Evolutionary conservation across 78 protist species (phyloP), one percentile per base, ranked within the genome.

Genomic region (Capsaspora owczarzaki): DNA sequence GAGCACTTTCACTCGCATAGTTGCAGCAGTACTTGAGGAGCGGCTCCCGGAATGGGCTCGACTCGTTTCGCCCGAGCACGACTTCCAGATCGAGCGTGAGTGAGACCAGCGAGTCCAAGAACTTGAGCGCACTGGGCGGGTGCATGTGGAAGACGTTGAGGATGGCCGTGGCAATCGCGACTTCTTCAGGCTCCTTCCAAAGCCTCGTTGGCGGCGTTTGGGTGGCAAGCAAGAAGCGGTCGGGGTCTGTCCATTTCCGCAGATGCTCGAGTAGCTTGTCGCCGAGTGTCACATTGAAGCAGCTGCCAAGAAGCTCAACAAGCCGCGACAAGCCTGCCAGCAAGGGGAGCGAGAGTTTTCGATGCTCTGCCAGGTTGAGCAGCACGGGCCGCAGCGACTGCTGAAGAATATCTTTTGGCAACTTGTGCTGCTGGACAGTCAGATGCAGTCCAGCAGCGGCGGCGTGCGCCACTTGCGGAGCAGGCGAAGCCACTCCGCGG

Each of bases 261-360:
- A 61, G n/a, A 16, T 61, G 69, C 12, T 61, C 69, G 69, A 61
- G 69, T 20, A 61, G 8, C 31, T 61, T 61, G 37, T 89, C 94
- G n/a, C 95, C 97, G 3, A 94, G 87, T 37, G 86, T 90, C 22
- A 81, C 92, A 66, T 92, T 93, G 90, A 95, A 95, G 75, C 87
- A 89, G 51, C 40, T 82, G 49, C 85, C 31, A 19, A 90, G 79
- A 37, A 95, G 79, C 61, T 88, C 93, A 10, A 95, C 81, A 27
- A 95, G 83, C 12, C 91, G 84, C 2, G 92, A 44, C 27, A 95
- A 88, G n/a, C 94, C 88, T 40, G 87, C 86, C n/a, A 95, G 86
- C 49, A 90, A 74, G 33, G 92, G 88, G 27, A 91, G 85, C 4
- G 85, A 47, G 29, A 95, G 86, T 60, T 79, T 80, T 70, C 85